Base-by-base conservation (phyloP, 2,329 filamentous ascomycete genomes). In the Laburnicola sp. region DNA sequence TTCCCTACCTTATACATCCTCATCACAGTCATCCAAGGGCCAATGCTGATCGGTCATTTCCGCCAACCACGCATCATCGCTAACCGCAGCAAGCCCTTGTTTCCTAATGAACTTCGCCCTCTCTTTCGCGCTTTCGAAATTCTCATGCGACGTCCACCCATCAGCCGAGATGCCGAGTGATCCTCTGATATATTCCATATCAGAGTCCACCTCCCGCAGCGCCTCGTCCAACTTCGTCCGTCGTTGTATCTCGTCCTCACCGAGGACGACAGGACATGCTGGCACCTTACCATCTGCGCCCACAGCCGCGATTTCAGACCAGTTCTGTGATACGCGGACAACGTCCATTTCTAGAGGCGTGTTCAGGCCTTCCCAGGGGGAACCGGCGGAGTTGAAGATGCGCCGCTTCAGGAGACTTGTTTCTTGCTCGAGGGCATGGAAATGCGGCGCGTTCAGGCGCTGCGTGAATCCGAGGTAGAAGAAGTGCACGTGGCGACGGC, bases 401-500 rank as follows among this genome's bases (percentile, higher is more conserved):
- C 58, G 59, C 11, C 58, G 60, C 39, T 50, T 62, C 11, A 68
- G 53, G 11, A 66, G 40, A 38, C 46, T 53, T 43, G 48, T 35
- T 3, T 62, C 54, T 41, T 61, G 23, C 42, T 58, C 41, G n/a
- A 70, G 53, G 4, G 64, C 62, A 23, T 52, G 31, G 52, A 55
- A 65, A 51, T 72, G 67, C 28, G 32, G 39, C 25, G 58, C 30
- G 37, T 70, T 69, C 37, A 64, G 25, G 40, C 56, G 43, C 34
- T 56, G 52, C 6, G 65, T 64, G 27, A 60, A 60, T 4, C 56
- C 63, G n/a, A 70, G 44, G 32, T 72, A 70, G 34, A 59, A 68
- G 50, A 62, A 70, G 28, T 70, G 66, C 23, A 68, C 31, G 30
- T 68, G 62, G n/a, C 64, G 50, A 35, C 62, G 61, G 21, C 67